Evolutionary conservation across 345 rosid species (phyloP), one percentile per base, ranked within the genome.

Genomic region (Syzygium oleosum): DNA sequence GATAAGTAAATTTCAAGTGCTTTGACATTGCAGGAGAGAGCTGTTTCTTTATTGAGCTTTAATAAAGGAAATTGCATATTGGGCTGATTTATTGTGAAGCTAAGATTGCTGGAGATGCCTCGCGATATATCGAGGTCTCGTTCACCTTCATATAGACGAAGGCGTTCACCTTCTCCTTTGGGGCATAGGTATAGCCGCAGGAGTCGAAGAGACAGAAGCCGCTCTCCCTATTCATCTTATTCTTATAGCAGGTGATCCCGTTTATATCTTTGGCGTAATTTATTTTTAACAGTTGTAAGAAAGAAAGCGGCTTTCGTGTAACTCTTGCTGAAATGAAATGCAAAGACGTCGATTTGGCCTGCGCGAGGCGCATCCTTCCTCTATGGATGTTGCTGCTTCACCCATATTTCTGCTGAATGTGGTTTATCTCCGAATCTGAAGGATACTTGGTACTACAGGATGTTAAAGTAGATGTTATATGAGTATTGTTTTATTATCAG

Each of bases 221-320:
- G 87, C 54, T 95, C 97, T 85, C 99, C 98, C 10, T 94, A 95
- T 91, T 91, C 97, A 8, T 94, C 97, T 55, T 91, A 94, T 92
- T 92, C 96, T 23, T 85, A 91, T 91, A 96, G 96, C 97, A 97
- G 99, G 99, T 97, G 98, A 94, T 93, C 96, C 93, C 89, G 94
- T 93, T 92, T 85, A 89, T 89, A 79, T 86, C 90, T 58, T 89
- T 89, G 88, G 73, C 88, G 88, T 49, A 84, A 88, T 87, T 86
- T 49, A 89, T 52, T 79, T 34, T 80, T 77, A 88, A 87, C 85
- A 54, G 84, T 73, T 34, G 12, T 85, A 51, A 31, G 85, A 51
- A 84, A 41, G 51, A 84, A 25, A 53, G 56, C 85, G 46, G 85
- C 41, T 51, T 61, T 84, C 7, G 3, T 51, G 85, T 84, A 84